Conservation (phyloP, 148 eudicot species). For the Tetragonia tetragonoides region DNA sequence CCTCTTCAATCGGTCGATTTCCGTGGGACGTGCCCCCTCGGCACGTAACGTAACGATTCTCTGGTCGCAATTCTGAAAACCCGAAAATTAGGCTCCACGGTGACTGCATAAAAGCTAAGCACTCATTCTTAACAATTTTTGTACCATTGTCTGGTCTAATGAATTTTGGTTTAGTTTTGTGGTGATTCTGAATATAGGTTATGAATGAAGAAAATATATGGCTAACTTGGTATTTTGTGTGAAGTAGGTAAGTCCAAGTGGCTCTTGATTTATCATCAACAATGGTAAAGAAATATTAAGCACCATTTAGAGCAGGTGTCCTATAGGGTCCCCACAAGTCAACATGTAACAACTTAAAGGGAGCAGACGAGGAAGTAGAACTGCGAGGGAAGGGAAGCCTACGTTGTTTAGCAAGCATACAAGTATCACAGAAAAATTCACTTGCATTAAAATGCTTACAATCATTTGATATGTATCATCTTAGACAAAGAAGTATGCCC, state of each 20-base stretch:
- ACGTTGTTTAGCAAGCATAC: neutral
- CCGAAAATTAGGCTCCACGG: too few species aligned
- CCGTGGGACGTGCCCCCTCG: too few species aligned
- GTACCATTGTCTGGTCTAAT: neutral
- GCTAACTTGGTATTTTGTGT: neutral
- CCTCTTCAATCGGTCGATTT: too few species aligned
- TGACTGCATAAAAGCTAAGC: neutral
- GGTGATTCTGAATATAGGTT: neutral
- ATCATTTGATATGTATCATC: neutral
- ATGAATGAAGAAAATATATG: neutral
- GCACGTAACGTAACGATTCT: too few species aligned
- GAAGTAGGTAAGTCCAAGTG: neutral
- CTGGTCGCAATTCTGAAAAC: too few species aligned
- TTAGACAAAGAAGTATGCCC: neutral
- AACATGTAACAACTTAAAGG: neutral
- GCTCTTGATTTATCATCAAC: neutral
- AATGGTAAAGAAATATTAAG: neutral
- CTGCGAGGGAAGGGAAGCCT: neutral
- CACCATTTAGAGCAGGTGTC: neutral
- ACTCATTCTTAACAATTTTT: neutral
- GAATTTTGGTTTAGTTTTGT: neutral
- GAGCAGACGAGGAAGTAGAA: neutral
- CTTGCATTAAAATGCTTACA: neutral
- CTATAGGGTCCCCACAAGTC: conserved; percentile 11
- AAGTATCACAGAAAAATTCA: neutral